These are phyloP conservation scores for Bathelium albidoporum DNA, from an alignment of 495 filamentous ascomycete species.

Conservation along the genomic window DNA sequence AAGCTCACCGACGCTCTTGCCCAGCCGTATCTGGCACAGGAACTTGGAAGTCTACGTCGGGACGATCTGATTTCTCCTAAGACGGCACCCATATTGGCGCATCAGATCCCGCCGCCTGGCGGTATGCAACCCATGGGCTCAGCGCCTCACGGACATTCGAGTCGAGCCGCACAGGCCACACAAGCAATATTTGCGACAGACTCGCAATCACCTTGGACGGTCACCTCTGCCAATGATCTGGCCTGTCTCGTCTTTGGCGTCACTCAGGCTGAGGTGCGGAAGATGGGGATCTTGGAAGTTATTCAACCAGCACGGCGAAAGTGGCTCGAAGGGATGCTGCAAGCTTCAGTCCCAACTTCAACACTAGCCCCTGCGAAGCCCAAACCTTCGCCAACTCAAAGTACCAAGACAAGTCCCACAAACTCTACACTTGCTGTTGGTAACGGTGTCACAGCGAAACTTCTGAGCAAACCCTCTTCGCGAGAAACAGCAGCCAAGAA, in stretches of 20 bases:
- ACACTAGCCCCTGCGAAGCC: constrained; percentile 34
- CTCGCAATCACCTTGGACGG: constrained; percentile 80
- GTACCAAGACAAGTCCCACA: constrained; percentile 31
- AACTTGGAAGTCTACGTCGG: constrained; percentile 18
- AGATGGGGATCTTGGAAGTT: constrained; percentile 90
- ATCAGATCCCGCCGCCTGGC: constrained; percentile 8
- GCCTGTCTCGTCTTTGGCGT: constrained; percentile 95
- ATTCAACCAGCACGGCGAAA: constrained; percentile 74
- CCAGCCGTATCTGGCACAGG: constrained; percentile 53
- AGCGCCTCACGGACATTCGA: constrained; percentile 57
- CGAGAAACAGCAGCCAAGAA: constrained; percentile 45
- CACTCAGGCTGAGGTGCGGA: constrained; percentile 84
- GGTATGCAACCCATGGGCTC: constrained; percentile 12
- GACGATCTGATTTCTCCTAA: constrained; percentile 38
- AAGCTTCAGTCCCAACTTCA: constrained; percentile 44
- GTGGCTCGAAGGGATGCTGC: constrained; percentile 85
- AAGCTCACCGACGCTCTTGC: constrained; percentile 84
- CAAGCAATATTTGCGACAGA: constrained; percentile 97
- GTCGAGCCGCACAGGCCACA: constrained; percentile 78
- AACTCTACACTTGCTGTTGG: constrained; percentile 44
- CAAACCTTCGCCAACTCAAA: constrained; percentile 37
- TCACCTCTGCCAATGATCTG: constrained; percentile 91
- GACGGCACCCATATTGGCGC: constrained; percentile 28
- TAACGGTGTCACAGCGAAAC: constrained; percentile 72
- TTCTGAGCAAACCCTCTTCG: constrained; percentile 81